phyloP scores from a whole-genome alignment of 371 early-diverging fungal species.

The Apophysomyces trapeziformis region DNA sequence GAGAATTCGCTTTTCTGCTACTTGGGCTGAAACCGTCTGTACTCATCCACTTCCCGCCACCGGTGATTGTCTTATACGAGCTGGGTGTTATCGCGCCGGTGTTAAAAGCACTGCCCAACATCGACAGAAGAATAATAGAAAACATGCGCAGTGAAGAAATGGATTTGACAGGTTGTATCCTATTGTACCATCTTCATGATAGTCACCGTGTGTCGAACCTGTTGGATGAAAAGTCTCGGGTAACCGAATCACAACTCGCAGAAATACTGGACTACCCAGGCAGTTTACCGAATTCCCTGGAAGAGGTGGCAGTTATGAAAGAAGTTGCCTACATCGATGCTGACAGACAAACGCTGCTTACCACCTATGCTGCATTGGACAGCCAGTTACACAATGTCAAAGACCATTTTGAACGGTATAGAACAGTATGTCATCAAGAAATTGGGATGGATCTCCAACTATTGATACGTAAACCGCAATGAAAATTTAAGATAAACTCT shows the following conservation, averaged over 20 bases:
- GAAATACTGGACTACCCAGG: conserved; percentile 65
- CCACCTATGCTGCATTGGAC: conserved; percentile 38
- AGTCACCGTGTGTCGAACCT: conserved; percentile 18
- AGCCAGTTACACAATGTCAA: conserved; percentile 19
- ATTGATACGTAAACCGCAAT: background rate
- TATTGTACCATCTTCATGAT: conserved; percentile 7
- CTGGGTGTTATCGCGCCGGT: conserved; percentile 43
- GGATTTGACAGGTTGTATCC: conserved; percentile 26
- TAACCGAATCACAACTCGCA: conserved; percentile 53
- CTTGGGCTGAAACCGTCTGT: conserved; percentile 64
- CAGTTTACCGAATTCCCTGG: conserved; percentile 46
- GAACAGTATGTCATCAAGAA: background rate
- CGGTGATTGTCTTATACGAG: conserved; percentile 31
- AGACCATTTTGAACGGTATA: conserved; percentile 32
- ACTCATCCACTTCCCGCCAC: conserved; percentile 52
- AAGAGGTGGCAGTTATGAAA: conserved; percentile 51
- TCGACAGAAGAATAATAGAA: background rate
- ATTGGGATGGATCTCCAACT: background rate
- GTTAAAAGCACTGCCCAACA: conserved; percentile 23
- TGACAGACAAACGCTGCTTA: conserved; percentile 37
- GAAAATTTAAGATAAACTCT: background rate
- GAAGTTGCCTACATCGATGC: conserved; percentile 60
- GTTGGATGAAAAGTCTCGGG: conserved; percentile 14
- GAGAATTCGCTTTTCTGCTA: conserved; percentile 67
- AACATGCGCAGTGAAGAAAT: conserved; percentile 15